Conservation (phyloP, 1,284 basidiomycete genomes). For the Ceraceosorus guamensis region DNA sequence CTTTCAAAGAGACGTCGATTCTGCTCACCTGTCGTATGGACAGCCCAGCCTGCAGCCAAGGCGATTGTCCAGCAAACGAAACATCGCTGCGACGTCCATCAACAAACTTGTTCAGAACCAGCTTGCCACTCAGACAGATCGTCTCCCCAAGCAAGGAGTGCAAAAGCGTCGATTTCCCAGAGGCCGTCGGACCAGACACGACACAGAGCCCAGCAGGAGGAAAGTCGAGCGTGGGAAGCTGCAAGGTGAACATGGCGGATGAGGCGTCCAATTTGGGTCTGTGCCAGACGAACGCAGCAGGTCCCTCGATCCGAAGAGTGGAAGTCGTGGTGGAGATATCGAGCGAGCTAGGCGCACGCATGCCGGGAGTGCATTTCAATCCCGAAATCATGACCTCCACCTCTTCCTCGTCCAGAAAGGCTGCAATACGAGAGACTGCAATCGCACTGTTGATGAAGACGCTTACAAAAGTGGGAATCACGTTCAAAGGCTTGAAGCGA, state of each 20-base stretch:
- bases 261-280: not conserved
- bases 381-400: constrained; percentile 64
- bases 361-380: constrained; percentile 50
- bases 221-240: constrained; percentile 1
- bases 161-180: constrained; percentile 22
- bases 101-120: constrained; percentile 1
- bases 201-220: constrained; percentile 7
- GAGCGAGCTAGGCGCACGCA: not conserved
- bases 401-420: constrained; percentile 75
- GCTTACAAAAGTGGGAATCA: constrained; percentile 27
- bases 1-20: no score
- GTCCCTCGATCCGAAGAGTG: not conserved
- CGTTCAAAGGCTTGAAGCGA: constrained; percentile 16
- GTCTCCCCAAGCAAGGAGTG: constrained; percentile 7
- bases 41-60: constrained; percentile 29
- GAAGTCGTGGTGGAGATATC: not conserved
- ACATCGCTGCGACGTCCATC: constrained; percentile 3
- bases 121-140: not conserved
- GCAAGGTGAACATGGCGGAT: not conserved
- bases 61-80: constrained; percentile 29
- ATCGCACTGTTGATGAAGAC: constrained; percentile 59
- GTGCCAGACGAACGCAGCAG: not conserved
- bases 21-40: constrained; percentile 17
- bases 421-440: constrained; percentile 69
- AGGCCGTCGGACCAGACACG: constrained; percentile 8